A percentile compares a stretch with the other conserved stretches of the same genome.
Evolutionary conservation across 768 basidiomycete genomes (phyloP).

Genomic region (Galerina sulciceps): DNA sequence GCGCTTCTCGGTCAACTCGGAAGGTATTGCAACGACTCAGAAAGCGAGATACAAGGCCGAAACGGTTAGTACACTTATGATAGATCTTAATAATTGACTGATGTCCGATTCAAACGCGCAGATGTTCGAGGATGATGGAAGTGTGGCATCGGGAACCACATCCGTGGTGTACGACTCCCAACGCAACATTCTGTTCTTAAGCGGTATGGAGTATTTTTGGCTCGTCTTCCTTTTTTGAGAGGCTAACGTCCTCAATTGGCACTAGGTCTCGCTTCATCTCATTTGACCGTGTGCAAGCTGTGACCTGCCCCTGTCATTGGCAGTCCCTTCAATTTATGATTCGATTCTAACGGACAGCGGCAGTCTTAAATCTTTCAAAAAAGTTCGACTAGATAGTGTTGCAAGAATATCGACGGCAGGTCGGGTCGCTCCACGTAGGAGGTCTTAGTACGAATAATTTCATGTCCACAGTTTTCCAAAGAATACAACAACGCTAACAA

Average conservation of each 20-base stretch:
- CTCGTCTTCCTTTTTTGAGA: background rate
- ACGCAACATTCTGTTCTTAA: conserved; percentile 50
- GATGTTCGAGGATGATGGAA: conserved; percentile 62
- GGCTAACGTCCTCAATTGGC: background rate
- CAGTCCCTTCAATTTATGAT: background rate
- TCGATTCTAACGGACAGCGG: background rate
- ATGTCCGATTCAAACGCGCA: conserved; percentile 1
- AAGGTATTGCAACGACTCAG: conserved; percentile 42
- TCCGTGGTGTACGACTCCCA: conserved; percentile 52
- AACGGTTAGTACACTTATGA: conserved; percentile 37
- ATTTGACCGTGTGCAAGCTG: conserved; percentile 21
- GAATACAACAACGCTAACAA: too few relatives aligned
- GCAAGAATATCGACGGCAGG: too few relatives aligned
- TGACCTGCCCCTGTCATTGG: background rate
- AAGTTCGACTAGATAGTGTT: too few relatives aligned
- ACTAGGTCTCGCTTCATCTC: conserved; percentile 17
- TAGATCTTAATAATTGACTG: background rate
- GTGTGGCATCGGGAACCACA: conserved; percentile 52
- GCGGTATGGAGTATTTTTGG: conserved; percentile 41
- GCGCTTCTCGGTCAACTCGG: conserved; percentile 51
- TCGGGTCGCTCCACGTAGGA: too few relatives aligned
- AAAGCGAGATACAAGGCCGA: conserved; percentile 55
- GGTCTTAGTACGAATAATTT: too few relatives aligned
- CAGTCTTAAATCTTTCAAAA: too few relatives aligned
- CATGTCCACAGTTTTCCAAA: too few relatives aligned